These are phyloP conservation scores for Trichocomaceae sp. DNA, from an alignment of 2,329 filamentous ascomycete species.

Conservation along the genomic window DNA sequence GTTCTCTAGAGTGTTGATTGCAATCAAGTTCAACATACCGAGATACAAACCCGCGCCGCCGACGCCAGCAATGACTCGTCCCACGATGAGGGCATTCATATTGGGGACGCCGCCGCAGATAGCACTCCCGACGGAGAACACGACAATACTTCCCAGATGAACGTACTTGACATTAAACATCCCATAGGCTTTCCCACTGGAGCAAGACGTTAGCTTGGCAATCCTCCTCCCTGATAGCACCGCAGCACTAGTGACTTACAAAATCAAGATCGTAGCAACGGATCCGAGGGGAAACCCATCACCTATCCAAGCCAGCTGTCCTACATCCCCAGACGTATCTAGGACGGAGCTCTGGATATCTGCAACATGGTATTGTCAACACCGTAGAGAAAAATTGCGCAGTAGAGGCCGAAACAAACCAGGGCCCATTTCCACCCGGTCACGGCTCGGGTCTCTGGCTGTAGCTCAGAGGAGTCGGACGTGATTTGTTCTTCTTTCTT, in stretches of 20 bases:
- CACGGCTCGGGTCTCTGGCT: neutral
- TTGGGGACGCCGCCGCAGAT: conserved; percentile 42
- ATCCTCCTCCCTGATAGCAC: conserved; percentile 11
- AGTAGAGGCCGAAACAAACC: conserved; percentile 1
- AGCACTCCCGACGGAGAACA: conserved; percentile 29
- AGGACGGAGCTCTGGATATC: conserved; percentile 43
- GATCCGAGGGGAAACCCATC: conserved; percentile 40
- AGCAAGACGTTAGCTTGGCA: conserved; percentile 13
- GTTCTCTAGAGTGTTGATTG: conserved; percentile 16
- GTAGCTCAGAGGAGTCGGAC: neutral
- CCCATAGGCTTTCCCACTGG: conserved; percentile 5
- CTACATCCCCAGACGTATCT: conserved; percentile 30
- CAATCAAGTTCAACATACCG: conserved; percentile 21
- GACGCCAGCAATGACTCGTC: conserved; percentile 30
- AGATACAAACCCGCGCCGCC: conserved; percentile 30
- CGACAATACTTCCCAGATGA: conserved; percentile 23
- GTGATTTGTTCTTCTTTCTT: neutral
- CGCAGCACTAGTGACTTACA: conserved; percentile 32
- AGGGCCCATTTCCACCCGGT: conserved; percentile 1
- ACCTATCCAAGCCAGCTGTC: conserved; percentile 40
- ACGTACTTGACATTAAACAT: conserved; percentile 43
- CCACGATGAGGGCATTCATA: conserved; percentile 43
- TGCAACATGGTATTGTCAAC: conserved; percentile 46
- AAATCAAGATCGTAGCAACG: conserved; percentile 33
- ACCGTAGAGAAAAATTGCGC: neutral